These are phyloP conservation scores for Trichoderma simmonsii DNA, from an alignment of 2,329 filamentous ascomycete species.

Conservation along the genomic window DNA sequence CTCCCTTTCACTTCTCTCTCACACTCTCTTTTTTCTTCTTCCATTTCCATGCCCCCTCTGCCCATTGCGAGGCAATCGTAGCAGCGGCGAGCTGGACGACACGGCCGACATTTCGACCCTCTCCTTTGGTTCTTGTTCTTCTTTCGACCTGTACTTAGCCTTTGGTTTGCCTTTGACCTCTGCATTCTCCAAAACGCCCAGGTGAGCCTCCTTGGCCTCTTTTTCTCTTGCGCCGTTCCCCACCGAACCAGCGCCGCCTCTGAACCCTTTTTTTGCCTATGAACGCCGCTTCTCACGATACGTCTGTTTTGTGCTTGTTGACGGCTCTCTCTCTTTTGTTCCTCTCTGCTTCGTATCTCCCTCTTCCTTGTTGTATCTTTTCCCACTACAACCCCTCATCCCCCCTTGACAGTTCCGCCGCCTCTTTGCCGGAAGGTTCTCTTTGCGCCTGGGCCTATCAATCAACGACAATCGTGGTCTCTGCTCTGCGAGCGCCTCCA, in stretches of 20 bases:
- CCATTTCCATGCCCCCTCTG: slow-evolving; percentile 35
- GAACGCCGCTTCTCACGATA: not conserved
- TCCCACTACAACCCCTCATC: not conserved
- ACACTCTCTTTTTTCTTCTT: slow-evolving; percentile 31
- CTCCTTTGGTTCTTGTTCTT: slow-evolving; percentile 25
- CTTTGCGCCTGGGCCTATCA: slow-evolving; percentile 4
- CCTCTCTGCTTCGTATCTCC: not conserved
- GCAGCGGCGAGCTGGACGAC: slow-evolving; percentile 37
- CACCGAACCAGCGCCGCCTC: slow-evolving; percentile 14
- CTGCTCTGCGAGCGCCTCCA: slow-evolving; percentile 16
- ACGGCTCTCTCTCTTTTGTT: not conserved
- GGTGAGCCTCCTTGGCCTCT: slow-evolving; percentile 30
- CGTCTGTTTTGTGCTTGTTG: not conserved
- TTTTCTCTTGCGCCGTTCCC: slow-evolving; percentile 15
- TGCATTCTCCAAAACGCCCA: slow-evolving; percentile 12
- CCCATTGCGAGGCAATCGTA: slow-evolving; percentile 41
- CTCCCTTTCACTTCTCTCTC: slow-evolving; percentile 22
- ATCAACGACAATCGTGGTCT: not conserved
- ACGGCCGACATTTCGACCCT: slow-evolving; percentile 27
- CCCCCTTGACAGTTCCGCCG: slow-evolving; percentile 19
- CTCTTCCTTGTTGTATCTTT: slow-evolving; percentile 4
- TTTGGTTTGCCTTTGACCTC: slow-evolving; percentile 9
- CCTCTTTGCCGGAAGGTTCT: slow-evolving; percentile 7
- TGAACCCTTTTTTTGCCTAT: slow-evolving; percentile 15
- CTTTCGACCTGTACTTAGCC: not conserved